Conservation (phyloP, 2,329 filamentous ascomycete genomes). For the Xylaria sp. region DNA sequence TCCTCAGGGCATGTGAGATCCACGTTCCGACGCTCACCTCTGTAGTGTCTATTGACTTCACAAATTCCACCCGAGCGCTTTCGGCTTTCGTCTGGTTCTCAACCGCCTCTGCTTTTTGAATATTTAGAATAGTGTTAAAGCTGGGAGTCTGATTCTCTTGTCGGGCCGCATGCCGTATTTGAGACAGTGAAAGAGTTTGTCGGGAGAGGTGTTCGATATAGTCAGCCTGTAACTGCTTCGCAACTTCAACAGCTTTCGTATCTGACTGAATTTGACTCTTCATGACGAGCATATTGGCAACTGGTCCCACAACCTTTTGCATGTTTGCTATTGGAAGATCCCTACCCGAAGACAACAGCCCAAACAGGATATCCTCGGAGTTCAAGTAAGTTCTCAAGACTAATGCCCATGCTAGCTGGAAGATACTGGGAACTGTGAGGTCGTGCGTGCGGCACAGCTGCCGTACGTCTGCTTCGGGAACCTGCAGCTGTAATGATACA, state of each 20-base stretch:
- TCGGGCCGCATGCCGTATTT: conserved; percentile 22
- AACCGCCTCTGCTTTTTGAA: conserved; percentile 12
- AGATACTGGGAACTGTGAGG: conserved; percentile 20
- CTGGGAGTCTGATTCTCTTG: conserved; percentile 7
- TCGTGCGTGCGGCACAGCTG: conserved; percentile 19
- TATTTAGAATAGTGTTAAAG: conserved; percentile 26
- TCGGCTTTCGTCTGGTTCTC: neutral
- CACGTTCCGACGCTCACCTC: neutral
- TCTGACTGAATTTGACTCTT: conserved; percentile 15
- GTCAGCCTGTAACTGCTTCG: conserved; percentile 16
- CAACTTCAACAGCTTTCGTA: conserved; percentile 18
- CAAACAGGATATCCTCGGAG: conserved; percentile 21
- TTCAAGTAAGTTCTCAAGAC: conserved; percentile 23
- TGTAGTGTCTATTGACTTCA: conserved; percentile 2
- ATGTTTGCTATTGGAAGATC: conserved; percentile 20
- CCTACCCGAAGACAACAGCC: conserved; percentile 16
- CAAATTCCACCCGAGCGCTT: neutral
- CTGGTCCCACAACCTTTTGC: conserved; percentile 24
- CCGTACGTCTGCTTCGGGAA: conserved; percentile 5
- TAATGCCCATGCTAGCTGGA: conserved; percentile 21
- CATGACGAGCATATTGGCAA: conserved; percentile 25
- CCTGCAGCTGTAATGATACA: conserved; percentile 1
- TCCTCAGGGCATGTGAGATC: neutral
- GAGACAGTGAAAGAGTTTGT: conserved; percentile 21
- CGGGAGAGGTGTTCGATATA: conserved; percentile 24